Evolutionary conservation across 208 protist species (phyloP).

Genomic region (Zelonia costaricensis): DNA sequence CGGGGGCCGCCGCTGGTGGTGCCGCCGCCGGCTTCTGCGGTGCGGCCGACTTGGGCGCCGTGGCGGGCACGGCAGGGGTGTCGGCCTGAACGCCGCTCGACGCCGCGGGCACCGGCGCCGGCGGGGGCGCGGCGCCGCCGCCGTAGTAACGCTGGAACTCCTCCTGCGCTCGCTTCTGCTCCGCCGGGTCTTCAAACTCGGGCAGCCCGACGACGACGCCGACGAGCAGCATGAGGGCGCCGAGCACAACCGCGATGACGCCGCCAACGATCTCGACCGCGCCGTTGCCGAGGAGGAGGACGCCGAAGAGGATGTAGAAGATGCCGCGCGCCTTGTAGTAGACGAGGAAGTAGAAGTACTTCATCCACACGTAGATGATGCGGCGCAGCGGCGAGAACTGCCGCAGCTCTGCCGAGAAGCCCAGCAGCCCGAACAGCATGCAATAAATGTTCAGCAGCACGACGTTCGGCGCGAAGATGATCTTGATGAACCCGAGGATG

Average conservation of each 20-base stretch:
- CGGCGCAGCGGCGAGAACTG: slow-evolving; percentile 50
- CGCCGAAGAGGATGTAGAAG: slow-evolving; percentile 82
- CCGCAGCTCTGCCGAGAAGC: slow-evolving; percentile 67
- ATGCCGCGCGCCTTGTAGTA: slow-evolving; percentile 59
- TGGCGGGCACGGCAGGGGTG: background rate
- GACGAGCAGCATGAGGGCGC: slow-evolving; percentile 64
- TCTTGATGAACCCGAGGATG: slow-evolving; percentile 42
- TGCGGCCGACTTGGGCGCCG: background rate
- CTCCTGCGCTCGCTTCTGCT: slow-evolving; percentile 31
- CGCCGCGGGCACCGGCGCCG: background rate
- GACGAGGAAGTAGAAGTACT: slow-evolving; percentile 77
- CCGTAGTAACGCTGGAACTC: slow-evolving; percentile 33
- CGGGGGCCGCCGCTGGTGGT: background rate
- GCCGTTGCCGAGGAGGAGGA: slow-evolving; percentile 46
- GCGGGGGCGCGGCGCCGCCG: slow-evolving; percentile 2
- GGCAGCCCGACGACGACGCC: slow-evolving; percentile 53
- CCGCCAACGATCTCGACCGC: slow-evolving; percentile 44
- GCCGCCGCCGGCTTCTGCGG: too few species aligned
- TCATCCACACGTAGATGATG: slow-evolving; percentile 65
- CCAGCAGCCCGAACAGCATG: slow-evolving; percentile 65
- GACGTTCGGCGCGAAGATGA: slow-evolving; percentile 17
- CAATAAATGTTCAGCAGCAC: slow-evolving; percentile 62
- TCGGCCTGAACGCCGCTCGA: background rate
- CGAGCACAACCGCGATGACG: slow-evolving; percentile 40
- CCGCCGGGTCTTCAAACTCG: slow-evolving; percentile 49